These are phyloP conservation scores for Diaporthe sp. DNA, from an alignment of 2,329 filamentous ascomycete species.

Conservation along the genomic window DNA sequence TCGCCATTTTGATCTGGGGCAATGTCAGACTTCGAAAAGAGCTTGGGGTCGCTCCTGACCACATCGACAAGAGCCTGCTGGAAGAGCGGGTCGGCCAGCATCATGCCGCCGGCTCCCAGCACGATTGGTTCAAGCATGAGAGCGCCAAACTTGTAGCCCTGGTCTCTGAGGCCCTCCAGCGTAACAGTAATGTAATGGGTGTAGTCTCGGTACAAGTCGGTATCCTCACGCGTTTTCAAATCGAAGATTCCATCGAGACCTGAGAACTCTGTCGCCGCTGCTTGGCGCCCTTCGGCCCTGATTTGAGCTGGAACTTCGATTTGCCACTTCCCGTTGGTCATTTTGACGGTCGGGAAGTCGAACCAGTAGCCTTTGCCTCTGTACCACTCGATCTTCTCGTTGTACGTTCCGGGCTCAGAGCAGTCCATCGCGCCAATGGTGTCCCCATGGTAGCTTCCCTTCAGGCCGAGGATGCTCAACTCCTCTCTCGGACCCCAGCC, in stretches of 20 bases:
- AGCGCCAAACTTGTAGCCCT: constrained; percentile 79
- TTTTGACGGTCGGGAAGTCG: constrained; percentile 79
- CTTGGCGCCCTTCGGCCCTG: background rate
- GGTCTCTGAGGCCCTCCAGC: constrained; percentile 62
- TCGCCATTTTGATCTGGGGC: constrained; percentile 41
- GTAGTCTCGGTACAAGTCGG: constrained; percentile 65
- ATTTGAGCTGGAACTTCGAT: constrained; percentile 60
- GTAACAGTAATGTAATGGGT: constrained; percentile 68
- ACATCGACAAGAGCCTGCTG: constrained; percentile 78
- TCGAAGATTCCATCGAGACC: constrained; percentile 71
- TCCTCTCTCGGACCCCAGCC: constrained; percentile 70
- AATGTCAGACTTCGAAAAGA: constrained; percentile 58
- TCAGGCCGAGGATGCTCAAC: constrained; percentile 79
- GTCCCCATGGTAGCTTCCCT: constrained; percentile 87
- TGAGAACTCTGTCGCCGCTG: constrained; percentile 55
- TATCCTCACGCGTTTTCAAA: constrained; percentile 59
- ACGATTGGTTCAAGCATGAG: constrained; percentile 85
- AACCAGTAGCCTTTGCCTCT: constrained; percentile 84
- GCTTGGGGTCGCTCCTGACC: constrained; percentile 69
- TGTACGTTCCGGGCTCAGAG: constrained; percentile 81
- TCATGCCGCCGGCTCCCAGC: constrained; percentile 86
- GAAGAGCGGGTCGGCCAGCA: constrained; percentile 85
- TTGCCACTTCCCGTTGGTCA: constrained; percentile 75
- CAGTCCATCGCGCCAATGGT: constrained; percentile 92
- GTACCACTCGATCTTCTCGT: constrained; percentile 91